Conservation (phyloP, 805 yeast genomes). For the Schwanniomyces occidentalis region DNA sequence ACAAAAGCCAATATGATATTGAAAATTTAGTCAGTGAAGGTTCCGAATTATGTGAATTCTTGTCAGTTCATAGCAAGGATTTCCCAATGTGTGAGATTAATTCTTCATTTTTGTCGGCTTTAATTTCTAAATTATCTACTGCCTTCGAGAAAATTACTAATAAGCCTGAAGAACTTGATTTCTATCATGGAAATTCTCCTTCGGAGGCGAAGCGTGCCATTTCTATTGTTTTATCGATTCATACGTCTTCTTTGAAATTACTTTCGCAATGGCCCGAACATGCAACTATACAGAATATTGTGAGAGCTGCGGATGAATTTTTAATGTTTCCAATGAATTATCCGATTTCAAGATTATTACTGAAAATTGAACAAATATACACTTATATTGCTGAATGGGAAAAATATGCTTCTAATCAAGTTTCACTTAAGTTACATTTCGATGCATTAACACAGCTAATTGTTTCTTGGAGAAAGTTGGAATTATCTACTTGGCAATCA, state of each 20-base stretch:
- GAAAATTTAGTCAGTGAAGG: constrained; percentile 43
- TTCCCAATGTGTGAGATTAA: constrained; percentile 14
- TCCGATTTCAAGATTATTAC: constrained; percentile 75
- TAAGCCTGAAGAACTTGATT: constrained; percentile 33
- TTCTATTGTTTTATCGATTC: constrained; percentile 34
- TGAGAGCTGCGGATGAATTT: constrained; percentile 65
- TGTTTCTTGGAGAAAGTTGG: constrained; percentile 89
- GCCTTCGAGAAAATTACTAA: constrained; percentile 18
- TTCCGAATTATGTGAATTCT: constrained; percentile 13
- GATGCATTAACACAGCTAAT: constrained; percentile 65
- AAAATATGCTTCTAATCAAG: constrained; percentile 79
- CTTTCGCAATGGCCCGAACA: constrained; percentile 90
- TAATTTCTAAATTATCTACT: constrained; percentile 18
- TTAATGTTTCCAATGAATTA: constrained; percentile 59
- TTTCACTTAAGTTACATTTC: constrained; percentile 57
- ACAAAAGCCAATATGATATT: constrained; percentile 15
- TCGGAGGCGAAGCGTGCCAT: constrained; percentile 64
- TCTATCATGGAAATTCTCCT: constrained; percentile 65
- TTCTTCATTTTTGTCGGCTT: constrained; percentile 20
- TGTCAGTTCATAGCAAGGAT: constrained; percentile 10
- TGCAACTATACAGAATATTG: constrained; percentile 74
- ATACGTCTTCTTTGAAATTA: constrained; percentile 40
- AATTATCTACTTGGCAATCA: constrained; percentile 80
- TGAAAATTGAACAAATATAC: constrained; percentile 83
- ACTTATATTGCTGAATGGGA: constrained; percentile 90